Evolutionary conservation across 2,329 filamentous ascomycete species (phyloP), one percentile per base, ranked within the genome.

Genomic region (Fonsecaea pedrosoi): DNA sequence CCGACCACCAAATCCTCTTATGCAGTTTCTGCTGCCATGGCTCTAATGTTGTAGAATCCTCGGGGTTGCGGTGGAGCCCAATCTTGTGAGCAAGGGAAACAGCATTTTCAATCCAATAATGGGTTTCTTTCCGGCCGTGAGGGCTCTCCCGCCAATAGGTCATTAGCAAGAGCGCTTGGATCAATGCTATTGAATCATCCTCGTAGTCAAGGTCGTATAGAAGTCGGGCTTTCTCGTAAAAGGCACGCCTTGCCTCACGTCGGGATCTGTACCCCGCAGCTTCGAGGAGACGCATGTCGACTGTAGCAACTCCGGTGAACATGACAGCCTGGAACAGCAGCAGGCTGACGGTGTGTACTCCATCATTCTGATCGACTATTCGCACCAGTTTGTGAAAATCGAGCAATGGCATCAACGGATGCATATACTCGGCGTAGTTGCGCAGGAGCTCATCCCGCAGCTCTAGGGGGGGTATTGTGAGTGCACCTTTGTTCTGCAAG

Each of bases 1-100:
- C 96, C 37, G 92, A 96, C 94, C 94, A 97, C 94, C 94, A 97
- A 72, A 97, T 94, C 60, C 93, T 86, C 80, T 96, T 97, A 90
- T 92, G 96, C 60, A 97, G 82, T 74, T 88, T 91, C 76, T 92
- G 90, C 8, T 13, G 35, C 35, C 35, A 38, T 13, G 35, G 35
- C 12, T 38, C 35, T 13, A 38, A 38, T 38, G 35, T 38, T 38
- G 35, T 38, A 38, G 35, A 38, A 10, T 13, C 35, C 74, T 90
- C 90, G 60, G 86, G 84, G 73, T 96, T 92, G 68, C 93, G 90
- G 78, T 97, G 92, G n/a, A 97, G 84, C 7, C 94, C 93, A 70
- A 97, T 96, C 9, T 92, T 96, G 78, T 96, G 92, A 62, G 92
- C 93, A 54, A 97, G 83, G 12, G 93, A 96, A 66, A 96, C 91